Conservation (phyloP, 495 filamentous ascomycete species). For the Penicillium paxilli region DNA sequence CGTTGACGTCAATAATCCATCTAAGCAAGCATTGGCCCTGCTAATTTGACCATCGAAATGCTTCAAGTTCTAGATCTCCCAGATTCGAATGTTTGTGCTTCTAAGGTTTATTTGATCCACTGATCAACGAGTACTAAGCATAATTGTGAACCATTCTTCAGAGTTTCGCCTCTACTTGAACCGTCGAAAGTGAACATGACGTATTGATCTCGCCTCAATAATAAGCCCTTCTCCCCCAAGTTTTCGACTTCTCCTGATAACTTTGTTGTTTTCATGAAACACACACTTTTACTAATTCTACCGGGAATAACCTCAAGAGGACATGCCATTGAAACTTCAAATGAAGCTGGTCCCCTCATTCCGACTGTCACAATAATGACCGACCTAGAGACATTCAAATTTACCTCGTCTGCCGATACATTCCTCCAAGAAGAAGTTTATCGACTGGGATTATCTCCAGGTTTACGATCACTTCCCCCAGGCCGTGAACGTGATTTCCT, state of each 20-base stretch:
- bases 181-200: constrained; percentile 5
- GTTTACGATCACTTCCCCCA: constrained; percentile 26
- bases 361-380: neutral
- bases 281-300: no score
- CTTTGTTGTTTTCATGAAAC: neutral
- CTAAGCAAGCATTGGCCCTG: no score
- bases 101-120: neutral
- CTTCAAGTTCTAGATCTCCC: no score
- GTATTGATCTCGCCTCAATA: neutral
- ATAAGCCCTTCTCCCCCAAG: neutral
- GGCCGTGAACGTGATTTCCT: constrained; percentile 29
- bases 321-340: neutral
- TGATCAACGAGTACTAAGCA: neutral
- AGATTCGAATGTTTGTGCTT: no score
- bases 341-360: neutral
- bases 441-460: constrained; percentile 24
- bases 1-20: neutral
- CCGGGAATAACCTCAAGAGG: neutral
- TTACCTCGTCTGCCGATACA: constrained; percentile 10
- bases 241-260: neutral
- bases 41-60: no score
- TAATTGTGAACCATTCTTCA: neutral
- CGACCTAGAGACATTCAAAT: neutral
- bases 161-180: neutral
- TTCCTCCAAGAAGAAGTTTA: constrained; percentile 35